These are phyloP conservation scores for Peronospora destructor DNA, from an alignment of 352 stramenopile genomes.

Conservation along the genomic window DNA sequence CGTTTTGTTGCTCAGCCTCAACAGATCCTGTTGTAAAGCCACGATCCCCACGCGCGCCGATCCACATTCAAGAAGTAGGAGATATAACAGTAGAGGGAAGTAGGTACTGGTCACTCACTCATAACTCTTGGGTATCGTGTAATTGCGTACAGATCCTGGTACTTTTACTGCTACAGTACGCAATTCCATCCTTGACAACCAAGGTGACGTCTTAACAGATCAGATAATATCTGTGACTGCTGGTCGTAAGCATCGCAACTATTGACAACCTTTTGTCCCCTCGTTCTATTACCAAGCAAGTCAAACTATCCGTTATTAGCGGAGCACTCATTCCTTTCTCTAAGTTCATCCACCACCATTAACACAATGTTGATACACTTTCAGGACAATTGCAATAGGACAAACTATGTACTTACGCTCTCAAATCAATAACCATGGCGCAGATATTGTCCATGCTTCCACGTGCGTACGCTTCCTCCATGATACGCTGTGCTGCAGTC, in stretches of 20 bases:
- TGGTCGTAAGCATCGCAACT: slow-evolving; percentile 6
- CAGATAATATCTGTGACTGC: not conserved
- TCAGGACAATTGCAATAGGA: not conserved
- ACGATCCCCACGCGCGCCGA: slow-evolving; percentile 1
- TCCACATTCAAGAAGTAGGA: slow-evolving; percentile 42
- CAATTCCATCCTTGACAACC: no score
- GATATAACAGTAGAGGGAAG: not conserved
- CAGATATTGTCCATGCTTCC: slow-evolving; percentile 89
- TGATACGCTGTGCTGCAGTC: slow-evolving; percentile 65
- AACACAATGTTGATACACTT: slow-evolving; percentile 5
- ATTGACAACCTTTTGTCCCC: slow-evolving; percentile 15
- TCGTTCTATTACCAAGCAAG: slow-evolving; percentile 18
- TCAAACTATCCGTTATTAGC: slow-evolving; percentile 32
- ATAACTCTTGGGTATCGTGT: no score
- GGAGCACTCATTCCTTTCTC: slow-evolving; percentile 46
- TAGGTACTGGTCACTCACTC: no score
- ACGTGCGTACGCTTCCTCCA: slow-evolving; percentile 78
- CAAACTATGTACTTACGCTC: slow-evolving; percentile 37
- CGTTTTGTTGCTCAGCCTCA: no score
- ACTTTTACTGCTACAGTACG: no score
- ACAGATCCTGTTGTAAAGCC: no score
- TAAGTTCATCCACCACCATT: slow-evolving; percentile 9
- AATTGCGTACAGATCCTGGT: no score
- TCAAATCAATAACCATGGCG: slow-evolving; percentile 86
- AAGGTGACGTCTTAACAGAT: no score